Evolutionary conservation across 2,329 filamentous ascomycete species (phyloP).

Genomic region (Sporothrix brunneoviolacea): DNA sequence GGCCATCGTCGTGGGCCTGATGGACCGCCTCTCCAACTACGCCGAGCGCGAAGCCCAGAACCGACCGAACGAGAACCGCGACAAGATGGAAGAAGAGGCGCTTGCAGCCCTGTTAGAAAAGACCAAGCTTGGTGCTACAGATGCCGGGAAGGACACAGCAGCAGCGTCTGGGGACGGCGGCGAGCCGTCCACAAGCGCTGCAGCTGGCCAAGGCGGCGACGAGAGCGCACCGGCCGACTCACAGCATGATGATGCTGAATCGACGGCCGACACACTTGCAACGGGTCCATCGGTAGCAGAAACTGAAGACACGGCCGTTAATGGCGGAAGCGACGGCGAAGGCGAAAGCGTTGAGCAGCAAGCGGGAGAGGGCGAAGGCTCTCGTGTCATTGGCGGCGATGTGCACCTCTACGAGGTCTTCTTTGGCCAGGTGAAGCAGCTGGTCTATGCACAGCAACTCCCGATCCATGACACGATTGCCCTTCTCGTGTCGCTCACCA

Average conservation of each 20-base stretch:
- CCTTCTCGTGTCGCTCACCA: slow-evolving; percentile 84
- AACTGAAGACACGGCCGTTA: slow-evolving; percentile 41
- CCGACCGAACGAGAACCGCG: slow-evolving; percentile 62
- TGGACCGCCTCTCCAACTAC: slow-evolving; percentile 92
- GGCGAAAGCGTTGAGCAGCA: slow-evolving; percentile 21
- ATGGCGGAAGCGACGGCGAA: slow-evolving; percentile 34
- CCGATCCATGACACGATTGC: slow-evolving; percentile 94
- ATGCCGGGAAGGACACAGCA: slow-evolving; percentile 9
- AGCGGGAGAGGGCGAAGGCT: neutral
- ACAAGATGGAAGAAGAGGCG: slow-evolving; percentile 78
- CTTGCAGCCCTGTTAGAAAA: slow-evolving; percentile 71
- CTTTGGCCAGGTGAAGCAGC: slow-evolving; percentile 88
- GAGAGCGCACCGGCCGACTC: slow-evolving; percentile 31
- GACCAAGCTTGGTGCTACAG: slow-evolving; percentile 53
- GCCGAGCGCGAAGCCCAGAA: slow-evolving; percentile 80
- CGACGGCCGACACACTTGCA: slow-evolving; percentile 24
- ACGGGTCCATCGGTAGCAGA: slow-evolving; percentile 36
- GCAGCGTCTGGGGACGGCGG: slow-evolving; percentile 20
- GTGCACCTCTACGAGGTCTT: slow-evolving; percentile 95
- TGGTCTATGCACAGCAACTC: slow-evolving; percentile 84
- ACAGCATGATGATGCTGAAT: slow-evolving; percentile 28
- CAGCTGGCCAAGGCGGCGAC: slow-evolving; percentile 16
- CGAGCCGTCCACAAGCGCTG: slow-evolving; percentile 24
- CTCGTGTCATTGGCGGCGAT: slow-evolving; percentile 56
- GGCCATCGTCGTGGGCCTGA: slow-evolving; percentile 92